Conservation (phyloP, 495 filamentous ascomycete species). For the Astrocystis sublimbata region DNA sequence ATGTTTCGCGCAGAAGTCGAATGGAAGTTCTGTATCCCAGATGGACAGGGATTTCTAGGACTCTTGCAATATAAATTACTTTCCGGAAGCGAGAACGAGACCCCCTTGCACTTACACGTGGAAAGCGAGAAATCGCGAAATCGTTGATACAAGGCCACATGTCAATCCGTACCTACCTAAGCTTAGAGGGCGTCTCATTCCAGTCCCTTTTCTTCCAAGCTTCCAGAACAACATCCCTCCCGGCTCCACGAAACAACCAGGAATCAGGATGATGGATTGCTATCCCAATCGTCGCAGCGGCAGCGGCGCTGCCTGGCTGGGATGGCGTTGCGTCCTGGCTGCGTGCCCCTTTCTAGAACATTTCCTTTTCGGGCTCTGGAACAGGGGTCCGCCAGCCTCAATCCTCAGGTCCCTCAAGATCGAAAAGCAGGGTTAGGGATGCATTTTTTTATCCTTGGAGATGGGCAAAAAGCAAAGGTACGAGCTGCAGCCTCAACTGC, state of each 20-base stretch:
- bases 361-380: constrained; percentile 12
- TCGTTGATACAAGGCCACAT: neutral
- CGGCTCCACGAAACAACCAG: neutral
- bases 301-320: neutral
- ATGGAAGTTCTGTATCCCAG: no score
- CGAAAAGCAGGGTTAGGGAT: no score
- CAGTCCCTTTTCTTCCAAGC: neutral
- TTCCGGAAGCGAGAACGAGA: neutral
- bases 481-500: neutral
- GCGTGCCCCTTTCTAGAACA: constrained; percentile 9
- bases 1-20: no score
- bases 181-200: no score
- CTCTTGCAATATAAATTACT: neutral
- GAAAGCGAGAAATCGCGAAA: no score
- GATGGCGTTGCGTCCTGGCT: neutral
- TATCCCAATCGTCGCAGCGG: neutral
- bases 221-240: constrained; percentile 2
- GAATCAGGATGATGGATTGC: neutral
- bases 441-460: no score
- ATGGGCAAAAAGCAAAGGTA: no score
- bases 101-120: neutral
- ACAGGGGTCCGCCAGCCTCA: neutral
- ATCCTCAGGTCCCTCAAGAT: no score
- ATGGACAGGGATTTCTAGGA: no score
- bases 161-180: neutral